Evolutionary conservation across 352 stramenopile species (phyloP), one percentile per base, ranked within the genome.

Genomic region (Phytophthora nicotianae): DNA sequence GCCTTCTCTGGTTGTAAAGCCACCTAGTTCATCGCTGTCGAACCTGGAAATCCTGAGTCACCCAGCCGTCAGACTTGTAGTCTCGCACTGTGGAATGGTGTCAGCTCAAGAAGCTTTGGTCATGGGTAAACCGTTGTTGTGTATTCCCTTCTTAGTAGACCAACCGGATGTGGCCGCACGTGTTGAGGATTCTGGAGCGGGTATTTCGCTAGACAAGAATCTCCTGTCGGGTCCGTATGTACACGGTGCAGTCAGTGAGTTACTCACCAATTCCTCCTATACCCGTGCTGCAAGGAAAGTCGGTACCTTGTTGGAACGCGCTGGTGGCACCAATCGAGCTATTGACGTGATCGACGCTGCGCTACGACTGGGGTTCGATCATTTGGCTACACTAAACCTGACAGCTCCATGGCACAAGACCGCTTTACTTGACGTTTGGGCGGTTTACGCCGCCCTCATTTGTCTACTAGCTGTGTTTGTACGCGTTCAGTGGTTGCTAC

Each of bases 31-130:
- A 3, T 74, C 65, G n/a, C 65, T 94, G 33, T 81, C 83, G 3
- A 83, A 83, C 26, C 27, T 93, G 13, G 79, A 91, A 51, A 71
- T 95, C 7, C 61, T 95, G 10, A 71, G 65, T 10, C 86, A 95
- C 11, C 65, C 67, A 3, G 68, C 72, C 16, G 76, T 96, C 7
- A 75, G 66, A 0, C 48, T 94, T 16, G 85, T 94, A 3, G 70
- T 97, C 33, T 96, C 85, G n/a, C 89, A 97, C 58, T 97, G 89
- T 50, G 89, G 89, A 19, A 92, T 95, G 78, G 79, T 83, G 5
- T 90, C 88, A 19, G 86, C 86, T 10, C 86, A 96, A 68, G 87
- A 96, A 62, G 80, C 81, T 11, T 69, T 96, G 10, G 70, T 92
- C 7, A 83, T 90, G 50, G 68, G 74, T 47, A 95, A 91, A 50